A percentile compares a stretch with the other conserved stretches of the same genome.
Evolutionary conservation across 2,329 filamentous ascomycete species (phyloP).

Genomic region (Aspergillus pseudonomiae): DNA sequence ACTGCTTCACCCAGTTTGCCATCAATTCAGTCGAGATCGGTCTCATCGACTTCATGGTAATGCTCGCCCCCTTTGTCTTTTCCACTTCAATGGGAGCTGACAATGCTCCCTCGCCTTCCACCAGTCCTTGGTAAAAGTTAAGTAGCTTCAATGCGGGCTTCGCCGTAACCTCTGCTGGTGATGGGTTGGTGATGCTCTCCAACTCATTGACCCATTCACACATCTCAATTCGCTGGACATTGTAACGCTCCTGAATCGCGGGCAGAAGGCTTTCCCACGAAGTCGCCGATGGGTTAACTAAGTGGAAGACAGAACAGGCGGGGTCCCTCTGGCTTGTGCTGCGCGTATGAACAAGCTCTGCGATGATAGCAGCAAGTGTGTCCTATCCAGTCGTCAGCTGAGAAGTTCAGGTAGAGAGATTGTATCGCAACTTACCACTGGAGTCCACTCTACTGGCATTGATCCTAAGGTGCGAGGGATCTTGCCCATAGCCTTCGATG

Average conservation of each 20-base stretch:
- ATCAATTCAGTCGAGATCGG: constrained; percentile 50
- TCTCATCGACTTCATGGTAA: constrained; percentile 46
- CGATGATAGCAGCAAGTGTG: constrained; percentile 46
- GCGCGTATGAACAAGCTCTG: constrained; percentile 47
- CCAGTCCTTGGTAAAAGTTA: constrained; percentile 50
- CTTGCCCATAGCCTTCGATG: constrained; percentile 52
- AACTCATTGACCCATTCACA: constrained; percentile 52
- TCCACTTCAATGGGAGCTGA: constrained; percentile 46
- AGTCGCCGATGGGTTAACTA: constrained; percentile 50
- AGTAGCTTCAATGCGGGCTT: constrained; percentile 56
- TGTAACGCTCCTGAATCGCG: constrained; percentile 47
- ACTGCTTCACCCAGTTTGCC: constrained; percentile 36
- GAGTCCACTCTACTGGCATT: constrained; percentile 57
- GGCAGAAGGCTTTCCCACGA: constrained; percentile 46
- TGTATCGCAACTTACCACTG: constrained; percentile 39
- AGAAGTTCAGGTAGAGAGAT: not conserved
- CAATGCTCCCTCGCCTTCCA: constrained; percentile 26
- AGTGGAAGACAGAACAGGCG: constrained; percentile 43
- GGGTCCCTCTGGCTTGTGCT: constrained; percentile 23
- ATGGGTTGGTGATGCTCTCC: constrained; percentile 38
- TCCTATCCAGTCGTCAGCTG: constrained; percentile 23
- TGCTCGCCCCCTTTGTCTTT: constrained; percentile 44
- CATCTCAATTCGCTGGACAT: constrained; percentile 43
- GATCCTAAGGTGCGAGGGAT: constrained; percentile 52
- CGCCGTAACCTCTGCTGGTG: constrained; percentile 44